phyloP scores from a whole-genome alignment of 1,139 yeast species.

The Taphrina communis region DNA sequence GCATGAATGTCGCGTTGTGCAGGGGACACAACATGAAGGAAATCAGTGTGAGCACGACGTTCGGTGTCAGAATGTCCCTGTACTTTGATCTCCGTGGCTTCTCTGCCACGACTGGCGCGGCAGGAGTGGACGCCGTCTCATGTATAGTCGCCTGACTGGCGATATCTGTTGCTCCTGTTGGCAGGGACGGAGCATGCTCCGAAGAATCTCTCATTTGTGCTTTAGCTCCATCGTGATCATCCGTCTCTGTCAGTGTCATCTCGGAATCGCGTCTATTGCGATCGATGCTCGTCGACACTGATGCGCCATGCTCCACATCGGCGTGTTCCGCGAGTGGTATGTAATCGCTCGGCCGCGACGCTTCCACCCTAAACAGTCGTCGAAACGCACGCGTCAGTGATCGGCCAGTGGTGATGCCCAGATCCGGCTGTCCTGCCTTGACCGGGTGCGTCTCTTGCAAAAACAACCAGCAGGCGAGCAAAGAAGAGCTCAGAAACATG shows the following conservation, averaged over 20 bases:
- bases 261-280: neutral
- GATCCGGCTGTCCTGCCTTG: slow-evolving; percentile 5
- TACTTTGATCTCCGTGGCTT: neutral
- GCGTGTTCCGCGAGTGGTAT: neutral
- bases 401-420: slow-evolving; percentile 3
- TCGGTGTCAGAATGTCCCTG: slow-evolving; percentile 21
- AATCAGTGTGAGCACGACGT: slow-evolving; percentile 10
- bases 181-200: neutral
- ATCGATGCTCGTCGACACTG: neutral
- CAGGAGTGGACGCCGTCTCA: neutral
- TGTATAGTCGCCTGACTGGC: neutral
- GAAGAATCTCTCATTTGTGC: neutral
- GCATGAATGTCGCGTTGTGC: slow-evolving; percentile 24
- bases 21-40: slow-evolving; percentile 21
- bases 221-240: neutral
- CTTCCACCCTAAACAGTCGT: neutral
- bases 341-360: neutral
- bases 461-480: slow-evolving; percentile 40
- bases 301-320: neutral
- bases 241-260: neutral
- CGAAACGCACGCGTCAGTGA: neutral
- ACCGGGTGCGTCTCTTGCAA: slow-evolving; percentile 42
- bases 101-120: neutral
- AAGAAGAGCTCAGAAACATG: slow-evolving; percentile 50
- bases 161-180: neutral